Percentiles rank a stretch among this genome's conserved stretches.
Conservation (phyloP, 73 alveolate genomes). For the Paramecium pentaurelia region DNA sequence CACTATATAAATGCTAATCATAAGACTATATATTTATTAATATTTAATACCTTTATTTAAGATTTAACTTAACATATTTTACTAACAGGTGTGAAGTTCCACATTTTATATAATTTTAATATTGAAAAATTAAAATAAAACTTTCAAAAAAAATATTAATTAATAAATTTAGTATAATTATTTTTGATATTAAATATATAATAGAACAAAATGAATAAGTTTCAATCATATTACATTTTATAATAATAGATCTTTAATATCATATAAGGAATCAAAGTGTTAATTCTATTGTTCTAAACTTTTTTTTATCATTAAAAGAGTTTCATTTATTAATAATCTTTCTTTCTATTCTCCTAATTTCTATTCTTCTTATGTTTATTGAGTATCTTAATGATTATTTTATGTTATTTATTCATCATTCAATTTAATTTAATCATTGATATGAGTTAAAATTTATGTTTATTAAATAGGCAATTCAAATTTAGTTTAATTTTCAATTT, state of each 20-base stretch:
- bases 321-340: background rate
- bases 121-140: background rate
- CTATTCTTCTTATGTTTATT: background rate
- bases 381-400: background rate
- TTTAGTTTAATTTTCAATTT: background rate
- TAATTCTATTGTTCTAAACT: background rate
- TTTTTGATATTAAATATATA: background rate
- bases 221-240: background rate
- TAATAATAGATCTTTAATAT: background rate
- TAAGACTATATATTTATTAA: background rate
- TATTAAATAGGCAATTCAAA: background rate
- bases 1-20: background rate
- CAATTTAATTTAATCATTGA: background rate
- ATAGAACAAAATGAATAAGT: background rate
- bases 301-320: background rate
- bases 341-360: background rate
- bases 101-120: background rate
- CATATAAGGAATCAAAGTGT: background rate
- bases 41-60: background rate
- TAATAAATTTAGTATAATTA: too few relatives aligned
- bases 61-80: background rate
- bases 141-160: background rate
- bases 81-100: slow-evolving; percentile 37
- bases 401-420: background rate
- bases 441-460: background rate